These are phyloP conservation scores for Kodamaea derodonti DNA, from an alignment of 1,139 yeast species.

Conservation along the genomic window DNA sequence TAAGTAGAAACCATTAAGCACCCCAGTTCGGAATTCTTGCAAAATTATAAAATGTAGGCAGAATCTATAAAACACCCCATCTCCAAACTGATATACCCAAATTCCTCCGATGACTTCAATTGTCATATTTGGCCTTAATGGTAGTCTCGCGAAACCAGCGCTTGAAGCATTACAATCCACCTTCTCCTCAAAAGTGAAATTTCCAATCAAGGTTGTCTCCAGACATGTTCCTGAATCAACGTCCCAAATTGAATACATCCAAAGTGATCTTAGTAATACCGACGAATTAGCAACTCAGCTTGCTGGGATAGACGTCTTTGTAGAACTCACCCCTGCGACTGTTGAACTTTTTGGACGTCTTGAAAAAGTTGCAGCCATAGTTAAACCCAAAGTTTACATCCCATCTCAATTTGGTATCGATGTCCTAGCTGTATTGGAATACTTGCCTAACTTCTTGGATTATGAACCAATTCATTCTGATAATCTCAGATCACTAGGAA, in stretches of 20 bases:
- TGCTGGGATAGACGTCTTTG: slow-evolving; percentile 47
- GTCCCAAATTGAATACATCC: slow-evolving; percentile 38
- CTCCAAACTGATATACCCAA: too few relatives aligned
- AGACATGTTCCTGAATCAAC: slow-evolving; percentile 34
- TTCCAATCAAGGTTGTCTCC: slow-evolving; percentile 52
- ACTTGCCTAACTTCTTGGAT: slow-evolving; percentile 32
- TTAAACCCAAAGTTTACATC: slow-evolving; percentile 50
- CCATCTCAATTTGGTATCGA: slow-evolving; percentile 64
- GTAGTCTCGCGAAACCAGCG: slow-evolving; percentile 47
- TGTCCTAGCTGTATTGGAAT: slow-evolving; percentile 17
- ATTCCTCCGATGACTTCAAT: slow-evolving; percentile 13
- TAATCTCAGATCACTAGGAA: slow-evolving; percentile 41
- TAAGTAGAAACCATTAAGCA: too few relatives aligned
- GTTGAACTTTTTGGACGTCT: slow-evolving; percentile 20
- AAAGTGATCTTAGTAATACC: slow-evolving; percentile 23
- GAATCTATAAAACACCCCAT: too few relatives aligned
- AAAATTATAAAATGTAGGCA: too few relatives aligned
- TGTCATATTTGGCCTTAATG: slow-evolving; percentile 54
- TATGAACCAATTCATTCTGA: slow-evolving; percentile 38
- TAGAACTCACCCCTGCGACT: slow-evolving; percentile 37
- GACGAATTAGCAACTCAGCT: slow-evolving; percentile 30
- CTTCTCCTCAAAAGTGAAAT: slow-evolving; percentile 39
- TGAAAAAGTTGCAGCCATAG: slow-evolving; percentile 32
- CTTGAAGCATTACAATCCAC: slow-evolving; percentile 41
- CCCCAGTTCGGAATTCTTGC: too few relatives aligned